These are phyloP conservation scores for Hypoxylon fuscum DNA, from an alignment of 495 filamentous ascomycete species.

Conservation along the genomic window DNA sequence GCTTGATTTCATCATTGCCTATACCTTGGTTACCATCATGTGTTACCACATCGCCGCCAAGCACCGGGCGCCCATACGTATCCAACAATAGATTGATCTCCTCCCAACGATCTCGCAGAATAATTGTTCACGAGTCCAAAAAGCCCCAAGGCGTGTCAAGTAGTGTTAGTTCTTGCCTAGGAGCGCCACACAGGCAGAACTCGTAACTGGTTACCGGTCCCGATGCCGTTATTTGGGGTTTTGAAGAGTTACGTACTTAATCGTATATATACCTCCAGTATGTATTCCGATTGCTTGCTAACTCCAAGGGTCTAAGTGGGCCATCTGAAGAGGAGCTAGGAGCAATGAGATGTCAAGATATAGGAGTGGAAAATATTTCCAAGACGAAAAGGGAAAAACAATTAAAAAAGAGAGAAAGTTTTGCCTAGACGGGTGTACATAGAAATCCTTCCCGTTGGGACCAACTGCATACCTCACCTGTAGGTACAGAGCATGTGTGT, in stretches of 20 bases:
- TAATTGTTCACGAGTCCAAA: constrained; percentile 14
- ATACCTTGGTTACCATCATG: constrained; percentile 31
- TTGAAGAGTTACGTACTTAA: constrained; percentile 34
- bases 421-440: constrained; percentile 6
- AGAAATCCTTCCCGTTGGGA: constrained; percentile 32
- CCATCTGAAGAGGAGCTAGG: not conserved
- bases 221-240: constrained; percentile 16
- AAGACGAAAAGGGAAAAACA: constrained; percentile 20
- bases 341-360: constrained; percentile 18
- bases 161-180: constrained; percentile 14
- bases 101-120: not conserved
- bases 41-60: constrained; percentile 34
- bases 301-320: constrained; percentile 30
- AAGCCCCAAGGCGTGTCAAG: constrained; percentile 19
- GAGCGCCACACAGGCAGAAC: constrained; percentile 22
- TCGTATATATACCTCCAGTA: constrained; percentile 16
- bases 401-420: constrained; percentile 6
- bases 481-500: constrained; percentile 24
- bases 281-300: constrained; percentile 34
- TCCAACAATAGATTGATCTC: constrained; percentile 27
- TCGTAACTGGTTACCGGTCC: constrained; percentile 16
- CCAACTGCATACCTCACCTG: constrained; percentile 25
- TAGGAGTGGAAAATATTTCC: not conserved
- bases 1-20: constrained; percentile 27
- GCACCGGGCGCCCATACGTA: constrained; percentile 16